Evolutionary conservation across 1,284 basidiomycete genomes (phyloP), one percentile per base, ranked within the genome.

Genomic region (Butyriboletus regius): DNA sequence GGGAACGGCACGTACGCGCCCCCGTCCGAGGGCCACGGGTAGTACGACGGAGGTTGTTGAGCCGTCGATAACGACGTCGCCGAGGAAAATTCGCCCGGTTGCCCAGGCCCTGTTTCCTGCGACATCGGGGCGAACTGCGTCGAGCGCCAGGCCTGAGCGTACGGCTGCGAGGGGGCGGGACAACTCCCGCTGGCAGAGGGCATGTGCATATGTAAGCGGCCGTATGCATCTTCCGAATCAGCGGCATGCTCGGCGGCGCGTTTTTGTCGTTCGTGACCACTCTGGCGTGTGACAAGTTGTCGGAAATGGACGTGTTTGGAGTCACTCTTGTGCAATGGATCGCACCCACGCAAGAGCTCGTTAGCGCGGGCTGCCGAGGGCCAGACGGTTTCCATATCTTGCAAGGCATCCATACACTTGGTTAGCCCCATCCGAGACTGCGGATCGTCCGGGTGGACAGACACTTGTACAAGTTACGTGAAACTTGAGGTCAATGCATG

Each of bases 311-410:
- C 4, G 28, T 26, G 26, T 22, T 48, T 58, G 28, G 60, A 43
- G 8, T 56, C 42, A 20, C 60, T 62, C 37, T 67, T 70, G 38
- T 70, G 59, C 47, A 75, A 71, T 15, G 77, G 72, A 60, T 82
- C 81, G 34, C 81, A 75, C 24, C 83, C 85, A 43, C 78, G 73
- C 32, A 91, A 73, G 14, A 91, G 78, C 58, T 88, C 84, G 46
- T 81, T 74, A 7, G 85, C 85, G 12, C 88, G 79, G 10, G 74
- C 79, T 3, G 88, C 88, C 55, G 81, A 81, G 0, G 87, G 87
- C 88, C 88, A 91, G 28, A 83, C 73, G 45, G 79, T 71, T 49
- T 82, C 77, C 81, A 91, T 87, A 22, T 74, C 74, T 56, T 77
- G 73, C 38, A 91, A 73, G 6, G 80, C 75, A 33, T 81, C 76